Conservation (phyloP, 805 yeast species). For the Wickerhamiella dianesei region DNA sequence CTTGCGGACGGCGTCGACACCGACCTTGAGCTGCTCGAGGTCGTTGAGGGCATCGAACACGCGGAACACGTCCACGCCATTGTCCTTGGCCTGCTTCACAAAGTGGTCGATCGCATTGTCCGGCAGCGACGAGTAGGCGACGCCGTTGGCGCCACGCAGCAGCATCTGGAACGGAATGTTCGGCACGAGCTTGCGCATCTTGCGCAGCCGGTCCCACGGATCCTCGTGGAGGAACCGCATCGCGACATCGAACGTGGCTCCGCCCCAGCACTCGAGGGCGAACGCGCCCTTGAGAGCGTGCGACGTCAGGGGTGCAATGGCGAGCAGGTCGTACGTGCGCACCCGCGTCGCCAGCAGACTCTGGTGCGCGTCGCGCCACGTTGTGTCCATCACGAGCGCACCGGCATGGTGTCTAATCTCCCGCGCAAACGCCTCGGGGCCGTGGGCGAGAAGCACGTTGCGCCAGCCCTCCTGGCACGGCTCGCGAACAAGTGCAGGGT, state of each 20-base stretch:
- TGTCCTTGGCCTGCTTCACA: constrained; percentile 84
- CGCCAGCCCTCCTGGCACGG: constrained; percentile 84
- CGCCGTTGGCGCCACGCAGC: constrained; percentile 98
- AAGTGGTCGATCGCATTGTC: constrained; percentile 98
- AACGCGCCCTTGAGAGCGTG: constrained; percentile 81
- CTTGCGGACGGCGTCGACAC: constrained; percentile 93
- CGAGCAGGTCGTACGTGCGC: constrained; percentile 79
- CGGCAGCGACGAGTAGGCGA: constrained; percentile 93
- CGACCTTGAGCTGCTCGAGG: constrained; percentile 90
- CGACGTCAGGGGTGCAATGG: constrained; percentile 90
- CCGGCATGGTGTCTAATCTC: constrained; percentile 77
- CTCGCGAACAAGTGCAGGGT: constrained; percentile 38
- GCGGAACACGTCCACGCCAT: constrained; percentile 94
- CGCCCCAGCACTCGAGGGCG: constrained; percentile 99
- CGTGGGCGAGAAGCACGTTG: constrained; percentile 66
- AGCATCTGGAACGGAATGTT: constrained; percentile 99
- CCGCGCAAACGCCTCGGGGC: constrained; percentile 82
- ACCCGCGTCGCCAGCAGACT: constrained; percentile 94
- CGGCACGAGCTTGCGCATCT: constrained; percentile 80
- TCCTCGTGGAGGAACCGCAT: constrained; percentile 98
- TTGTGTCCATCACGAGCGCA: constrained; percentile 90
- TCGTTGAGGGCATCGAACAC: constrained; percentile 97
- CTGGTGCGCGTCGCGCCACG: constrained; percentile 99
- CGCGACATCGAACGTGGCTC: constrained; percentile 97
- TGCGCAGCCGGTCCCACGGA: constrained; percentile 94